Percentiles rank a stretch among this genome's conserved stretches.
These are phyloP conservation scores for Thymus quinquecostatus DNA, from an alignment of 257 asterid species.

Conservation along the genomic window DNA sequence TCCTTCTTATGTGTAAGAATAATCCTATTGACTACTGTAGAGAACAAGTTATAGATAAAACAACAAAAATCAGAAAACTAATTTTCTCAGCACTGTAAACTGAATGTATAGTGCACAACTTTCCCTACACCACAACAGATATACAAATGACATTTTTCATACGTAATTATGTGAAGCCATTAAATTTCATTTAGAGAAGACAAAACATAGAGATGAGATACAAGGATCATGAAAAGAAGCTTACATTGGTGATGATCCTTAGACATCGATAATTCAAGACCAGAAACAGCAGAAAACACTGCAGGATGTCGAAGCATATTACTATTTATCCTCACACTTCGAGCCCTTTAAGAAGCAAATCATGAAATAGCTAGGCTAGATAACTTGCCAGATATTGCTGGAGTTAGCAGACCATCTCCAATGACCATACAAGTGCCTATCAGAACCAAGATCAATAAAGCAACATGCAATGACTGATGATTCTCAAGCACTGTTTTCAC, in stretches of 20 bases:
- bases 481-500: conserved; percentile 84
- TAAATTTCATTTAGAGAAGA: background rate
- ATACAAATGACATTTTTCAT: background rate
- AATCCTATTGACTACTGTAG: background rate
- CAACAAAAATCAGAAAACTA: background rate
- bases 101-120: background rate
- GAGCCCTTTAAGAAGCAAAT: conserved; percentile 12
- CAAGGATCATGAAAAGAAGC: conserved; percentile 31
- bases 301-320: conserved; percentile 27
- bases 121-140: background rate
- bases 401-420: conserved; percentile 97
- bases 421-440: conserved; percentile 99
- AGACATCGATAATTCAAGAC: conserved; percentile 94
- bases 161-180: conserved; percentile 18
- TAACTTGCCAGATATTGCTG: conserved; percentile 84
- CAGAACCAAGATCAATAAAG: conserved; percentile 78
- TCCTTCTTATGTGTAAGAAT: background rate
- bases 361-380: conserved; percentile 1
- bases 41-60: background rate
- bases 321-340: conserved; percentile 20
- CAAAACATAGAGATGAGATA: background rate
- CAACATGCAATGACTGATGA: conserved; percentile 79
- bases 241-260: conserved; percentile 95
- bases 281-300: conserved; percentile 98
- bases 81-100: background rate